Evolutionary conservation across 495 filamentous ascomycete species (phyloP).

Genomic region (Trichoderma reesei): DNA sequence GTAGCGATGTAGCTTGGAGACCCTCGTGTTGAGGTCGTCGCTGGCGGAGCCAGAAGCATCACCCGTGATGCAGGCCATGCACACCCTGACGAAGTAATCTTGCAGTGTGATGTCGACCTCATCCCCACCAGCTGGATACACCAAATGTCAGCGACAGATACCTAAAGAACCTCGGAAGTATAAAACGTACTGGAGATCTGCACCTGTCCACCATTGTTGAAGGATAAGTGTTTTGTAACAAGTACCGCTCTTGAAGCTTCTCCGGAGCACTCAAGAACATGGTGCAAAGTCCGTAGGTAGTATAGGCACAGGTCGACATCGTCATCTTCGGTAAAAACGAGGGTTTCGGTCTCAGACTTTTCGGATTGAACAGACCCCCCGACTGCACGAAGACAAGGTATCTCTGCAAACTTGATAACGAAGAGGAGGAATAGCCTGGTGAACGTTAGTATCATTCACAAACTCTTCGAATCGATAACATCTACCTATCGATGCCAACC

Average conservation of each 20-base stretch:
- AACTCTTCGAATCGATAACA: slow-evolving; percentile 1
- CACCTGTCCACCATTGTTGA: slow-evolving; percentile 27
- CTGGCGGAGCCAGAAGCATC: slow-evolving; percentile 28
- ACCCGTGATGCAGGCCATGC: slow-evolving; percentile 45
- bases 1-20: slow-evolving; percentile 55
- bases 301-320: slow-evolving; percentile 71
- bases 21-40: slow-evolving; percentile 26
- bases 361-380: slow-evolving; percentile 18
- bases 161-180: neutral
- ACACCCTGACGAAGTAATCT: slow-evolving; percentile 51
- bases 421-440: slow-evolving; percentile 47
- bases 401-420: slow-evolving; percentile 41
- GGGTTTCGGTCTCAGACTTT: slow-evolving; percentile 16
- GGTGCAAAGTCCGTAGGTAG: slow-evolving; percentile 64
- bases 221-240: slow-evolving; percentile 34
- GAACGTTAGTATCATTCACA: no score
- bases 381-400: slow-evolving; percentile 39
- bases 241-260: slow-evolving; percentile 52
- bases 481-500: slow-evolving; percentile 53
- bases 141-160: slow-evolving; percentile 16
- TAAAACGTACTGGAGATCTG: slow-evolving; percentile 33
- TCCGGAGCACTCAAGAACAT: slow-evolving; percentile 55
- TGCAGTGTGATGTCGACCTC: slow-evolving; percentile 47
- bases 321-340: slow-evolving; percentile 38
- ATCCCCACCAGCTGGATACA: slow-evolving; percentile 25